A percentile compares a stretch with the other conserved stretches of the same genome.
Evolutionary conservation across 2,329 filamentous ascomycete species (phyloP).

Genomic region (Tolypocladium album): DNA sequence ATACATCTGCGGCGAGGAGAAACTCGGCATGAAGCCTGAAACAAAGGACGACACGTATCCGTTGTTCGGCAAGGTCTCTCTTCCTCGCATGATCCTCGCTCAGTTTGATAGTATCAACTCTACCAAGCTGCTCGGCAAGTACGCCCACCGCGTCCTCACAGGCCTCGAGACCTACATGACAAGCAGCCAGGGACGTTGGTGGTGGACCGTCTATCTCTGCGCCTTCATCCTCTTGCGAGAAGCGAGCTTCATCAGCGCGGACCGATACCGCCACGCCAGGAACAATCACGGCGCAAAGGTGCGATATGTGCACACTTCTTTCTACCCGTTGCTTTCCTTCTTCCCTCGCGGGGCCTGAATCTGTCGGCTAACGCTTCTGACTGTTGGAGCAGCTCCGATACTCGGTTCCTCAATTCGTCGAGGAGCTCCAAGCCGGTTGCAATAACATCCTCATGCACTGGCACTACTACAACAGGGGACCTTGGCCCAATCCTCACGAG

Average conservation of each 20-base stretch:
- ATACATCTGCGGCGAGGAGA: slow-evolving; percentile 28
- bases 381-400: slow-evolving; percentile 19
- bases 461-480: slow-evolving; percentile 36
- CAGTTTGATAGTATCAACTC: slow-evolving; percentile 33
- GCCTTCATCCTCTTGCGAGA: slow-evolving; percentile 32
- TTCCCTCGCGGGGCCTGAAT: background rate
- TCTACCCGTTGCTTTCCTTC: background rate
- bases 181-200: slow-evolving; percentile 18
- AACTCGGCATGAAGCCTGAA: slow-evolving; percentile 26
- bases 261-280: slow-evolving; percentile 30
- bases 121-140: slow-evolving; percentile 21
- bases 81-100: slow-evolving; percentile 33
- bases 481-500: slow-evolving; percentile 14
- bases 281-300: slow-evolving; percentile 21
- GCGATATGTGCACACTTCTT: background rate
- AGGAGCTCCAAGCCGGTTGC: slow-evolving; percentile 32
- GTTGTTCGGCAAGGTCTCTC: slow-evolving; percentile 23
- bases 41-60: slow-evolving; percentile 24
- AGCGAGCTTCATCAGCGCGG: slow-evolving; percentile 25
- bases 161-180: slow-evolving; percentile 23
- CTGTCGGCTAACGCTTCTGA: background rate
- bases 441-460: slow-evolving; percentile 36
- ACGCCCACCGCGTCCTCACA: slow-evolving; percentile 21
- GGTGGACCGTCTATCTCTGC: slow-evolving; percentile 24
- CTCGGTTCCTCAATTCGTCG: slow-evolving; percentile 28